These are phyloP conservation scores for Auriscalpium microsporum DNA, from an alignment of 768 basidiomycete species.

Conservation along the genomic window DNA sequence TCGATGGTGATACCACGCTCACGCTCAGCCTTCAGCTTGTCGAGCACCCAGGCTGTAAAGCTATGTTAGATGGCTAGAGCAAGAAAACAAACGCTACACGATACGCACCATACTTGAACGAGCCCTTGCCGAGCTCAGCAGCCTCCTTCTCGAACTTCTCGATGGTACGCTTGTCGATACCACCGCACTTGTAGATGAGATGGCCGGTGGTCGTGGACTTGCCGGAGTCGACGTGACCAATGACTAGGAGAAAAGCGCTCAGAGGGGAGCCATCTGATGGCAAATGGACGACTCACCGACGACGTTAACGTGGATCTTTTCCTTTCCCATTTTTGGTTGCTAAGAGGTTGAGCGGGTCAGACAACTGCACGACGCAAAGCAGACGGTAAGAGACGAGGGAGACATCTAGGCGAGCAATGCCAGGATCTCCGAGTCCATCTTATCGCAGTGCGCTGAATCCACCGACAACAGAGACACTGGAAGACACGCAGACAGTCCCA, in stretches of 20 bases:
- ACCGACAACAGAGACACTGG: neutral
- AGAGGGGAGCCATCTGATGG: conserved; percentile 22
- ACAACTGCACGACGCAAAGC: too few relatives aligned
- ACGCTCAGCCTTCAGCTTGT: conserved; percentile 99
- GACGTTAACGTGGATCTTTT: conserved; percentile 95
- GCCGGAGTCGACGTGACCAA: conserved; percentile 99
- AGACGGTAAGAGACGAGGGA: too few relatives aligned
- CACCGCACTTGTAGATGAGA: conserved; percentile 99
- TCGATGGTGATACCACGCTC: conserved; percentile 99
- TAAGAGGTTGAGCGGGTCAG: neutral
- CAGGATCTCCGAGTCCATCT: neutral
- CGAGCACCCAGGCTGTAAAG: conserved; percentile 90
- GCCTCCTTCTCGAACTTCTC: conserved; percentile 99
- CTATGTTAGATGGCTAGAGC: conserved; percentile 19
- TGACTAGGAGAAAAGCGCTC: conserved; percentile 47
- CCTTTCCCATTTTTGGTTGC: conserved; percentile 79
- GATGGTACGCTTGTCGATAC: conserved; percentile 99
- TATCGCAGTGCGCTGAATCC: neutral
- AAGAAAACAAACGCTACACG: conserved; percentile 4
- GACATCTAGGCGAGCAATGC: neutral
- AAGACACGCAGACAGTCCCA: neutral
- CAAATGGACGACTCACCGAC: conserved; percentile 56
- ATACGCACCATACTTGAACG: conserved; percentile 88
- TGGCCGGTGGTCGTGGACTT: conserved; percentile 99
- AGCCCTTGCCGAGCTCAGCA: conserved; percentile 99